phyloP scores from a whole-genome alignment of 192 early-diverging fungal genomes.

The Coemansia sp. region DNA sequence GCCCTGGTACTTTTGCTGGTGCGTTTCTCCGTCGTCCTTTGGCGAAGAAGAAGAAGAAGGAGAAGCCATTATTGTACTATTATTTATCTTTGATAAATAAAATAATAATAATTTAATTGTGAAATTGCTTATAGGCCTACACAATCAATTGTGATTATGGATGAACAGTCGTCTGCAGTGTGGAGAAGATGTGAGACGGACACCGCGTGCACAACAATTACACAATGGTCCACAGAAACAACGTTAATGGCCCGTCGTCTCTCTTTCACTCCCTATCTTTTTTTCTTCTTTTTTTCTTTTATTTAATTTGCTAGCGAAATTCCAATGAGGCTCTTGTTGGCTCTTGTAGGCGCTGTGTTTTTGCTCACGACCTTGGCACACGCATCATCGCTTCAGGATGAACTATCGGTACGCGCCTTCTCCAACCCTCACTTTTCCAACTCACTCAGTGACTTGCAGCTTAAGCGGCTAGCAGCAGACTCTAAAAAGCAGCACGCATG shows the following conservation, averaged over 20 bases:
- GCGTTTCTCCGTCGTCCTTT: constrained; percentile 17
- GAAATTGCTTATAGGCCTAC: too few species aligned
- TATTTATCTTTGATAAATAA: background rate
- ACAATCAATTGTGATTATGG: too few species aligned
- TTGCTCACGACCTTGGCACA: background rate
- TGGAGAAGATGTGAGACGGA: too few species aligned
- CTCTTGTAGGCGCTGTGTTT: constrained; percentile 1
- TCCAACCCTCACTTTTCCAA: constrained; percentile 36
- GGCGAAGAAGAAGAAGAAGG: too few species aligned
- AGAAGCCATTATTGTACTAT: constrained; percentile 10
- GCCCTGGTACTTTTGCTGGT: constrained; percentile 32
- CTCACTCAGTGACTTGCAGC: constrained; percentile 33
- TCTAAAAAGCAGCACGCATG: constrained; percentile 24
- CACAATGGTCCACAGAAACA: too few species aligned
- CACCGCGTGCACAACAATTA: too few species aligned
- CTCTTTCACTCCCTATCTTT: too few species aligned
- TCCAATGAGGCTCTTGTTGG: background rate
- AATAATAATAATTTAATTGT: too few species aligned
- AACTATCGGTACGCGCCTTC: constrained; percentile 21
- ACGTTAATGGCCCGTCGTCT: too few species aligned
- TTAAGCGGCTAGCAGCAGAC: constrained; percentile 16
- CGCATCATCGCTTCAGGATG: constrained; percentile 11
- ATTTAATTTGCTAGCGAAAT: background rate
- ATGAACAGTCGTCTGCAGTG: too few species aligned
- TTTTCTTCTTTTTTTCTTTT: background rate